Conservation (phyloP, 2,329 filamentous ascomycete genomes). For the Botrytis hyacinthi region DNA sequence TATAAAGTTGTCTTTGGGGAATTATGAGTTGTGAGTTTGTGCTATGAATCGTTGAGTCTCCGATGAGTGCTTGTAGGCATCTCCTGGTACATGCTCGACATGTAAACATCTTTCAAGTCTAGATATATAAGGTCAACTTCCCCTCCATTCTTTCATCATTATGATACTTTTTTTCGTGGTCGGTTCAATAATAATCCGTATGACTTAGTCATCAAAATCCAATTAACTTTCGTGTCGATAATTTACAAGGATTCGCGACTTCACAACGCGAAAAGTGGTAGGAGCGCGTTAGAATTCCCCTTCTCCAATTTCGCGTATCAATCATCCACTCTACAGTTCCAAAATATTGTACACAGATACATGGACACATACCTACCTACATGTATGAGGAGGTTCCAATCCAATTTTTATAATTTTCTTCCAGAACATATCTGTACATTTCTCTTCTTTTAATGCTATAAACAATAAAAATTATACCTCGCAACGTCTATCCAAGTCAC, state of each 20-base stretch:
- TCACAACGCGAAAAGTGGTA: neutral
- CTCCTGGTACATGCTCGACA: slow-evolving; percentile 36
- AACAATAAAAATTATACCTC: neutral
- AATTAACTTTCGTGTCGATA: slow-evolving; percentile 10
- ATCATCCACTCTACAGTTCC: neutral
- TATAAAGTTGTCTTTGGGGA: slow-evolving; percentile 2
- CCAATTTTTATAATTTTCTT: neutral
- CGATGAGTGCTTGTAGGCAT: slow-evolving; percentile 33
- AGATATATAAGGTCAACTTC: neutral
- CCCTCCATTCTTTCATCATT: neutral
- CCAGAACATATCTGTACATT: neutral
- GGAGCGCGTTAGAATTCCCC: slow-evolving; percentile 11
- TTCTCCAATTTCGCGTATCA: slow-evolving; percentile 13
- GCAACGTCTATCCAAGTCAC: slow-evolving; percentile 12
- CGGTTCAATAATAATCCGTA: neutral
- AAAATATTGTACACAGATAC: neutral
- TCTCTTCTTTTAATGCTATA: neutral
- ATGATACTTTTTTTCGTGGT: neutral
- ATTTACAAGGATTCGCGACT: slow-evolving; percentile 27
- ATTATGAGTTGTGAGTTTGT: slow-evolving; percentile 17
- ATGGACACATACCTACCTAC: neutral
- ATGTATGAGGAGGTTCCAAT: neutral
- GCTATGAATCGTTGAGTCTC: slow-evolving; percentile 26
- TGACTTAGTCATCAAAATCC: neutral
- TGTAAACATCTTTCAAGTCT: slow-evolving; percentile 31